These are phyloP conservation scores for Pseudonectria foliicola DNA, from an alignment of 2,329 filamentous ascomycete species.

Conservation along the genomic window DNA sequence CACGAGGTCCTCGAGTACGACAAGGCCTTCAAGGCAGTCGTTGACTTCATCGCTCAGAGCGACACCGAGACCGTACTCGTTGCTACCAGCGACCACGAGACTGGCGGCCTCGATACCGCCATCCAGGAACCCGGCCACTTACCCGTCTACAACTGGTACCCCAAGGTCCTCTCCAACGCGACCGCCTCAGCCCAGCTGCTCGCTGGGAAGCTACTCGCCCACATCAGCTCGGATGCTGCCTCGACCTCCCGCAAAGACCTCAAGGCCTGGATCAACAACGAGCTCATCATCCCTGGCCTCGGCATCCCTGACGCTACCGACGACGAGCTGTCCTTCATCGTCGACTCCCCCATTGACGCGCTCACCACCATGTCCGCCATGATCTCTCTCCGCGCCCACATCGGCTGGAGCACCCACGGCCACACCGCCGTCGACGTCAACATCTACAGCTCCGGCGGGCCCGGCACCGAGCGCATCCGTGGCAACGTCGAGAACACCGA, in stretches of 20 bases:
- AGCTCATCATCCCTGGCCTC: slow-evolving; percentile 62
- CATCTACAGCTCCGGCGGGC: slow-evolving; percentile 75
- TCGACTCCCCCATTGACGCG: slow-evolving; percentile 49
- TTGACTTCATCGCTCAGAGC: slow-evolving; percentile 75
- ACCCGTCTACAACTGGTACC: slow-evolving; percentile 69
- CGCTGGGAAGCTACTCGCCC: slow-evolving; percentile 51
- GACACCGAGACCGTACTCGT: slow-evolving; percentile 73
- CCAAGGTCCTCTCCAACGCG: slow-evolving; percentile 64
- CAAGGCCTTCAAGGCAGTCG: slow-evolving; percentile 70
- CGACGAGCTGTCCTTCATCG: slow-evolving; percentile 61
- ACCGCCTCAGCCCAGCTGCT: slow-evolving; percentile 74
- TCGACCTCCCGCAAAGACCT: slow-evolving; percentile 30
- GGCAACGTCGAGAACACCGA: slow-evolving; percentile 97
- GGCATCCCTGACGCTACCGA: slow-evolving; percentile 69
- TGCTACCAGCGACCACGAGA: slow-evolving; percentile 92
- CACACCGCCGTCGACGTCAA: slow-evolving; percentile 95
- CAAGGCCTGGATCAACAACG: slow-evolving; percentile 58
- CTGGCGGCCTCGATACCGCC: slow-evolving; percentile 77
- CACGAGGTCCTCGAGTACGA: slow-evolving; percentile 96
- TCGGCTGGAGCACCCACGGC: slow-evolving; percentile 92
- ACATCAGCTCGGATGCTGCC: slow-evolving; percentile 39
- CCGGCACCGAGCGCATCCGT: slow-evolving; percentile 54
- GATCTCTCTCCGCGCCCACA: slow-evolving; percentile 77
- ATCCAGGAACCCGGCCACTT: slow-evolving; percentile 52
- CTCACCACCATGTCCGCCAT: slow-evolving; percentile 68